Evolutionary conservation across 2,329 filamentous ascomycete species (phyloP).

Genomic region (Aspergillus pseudoterreus): DNA sequence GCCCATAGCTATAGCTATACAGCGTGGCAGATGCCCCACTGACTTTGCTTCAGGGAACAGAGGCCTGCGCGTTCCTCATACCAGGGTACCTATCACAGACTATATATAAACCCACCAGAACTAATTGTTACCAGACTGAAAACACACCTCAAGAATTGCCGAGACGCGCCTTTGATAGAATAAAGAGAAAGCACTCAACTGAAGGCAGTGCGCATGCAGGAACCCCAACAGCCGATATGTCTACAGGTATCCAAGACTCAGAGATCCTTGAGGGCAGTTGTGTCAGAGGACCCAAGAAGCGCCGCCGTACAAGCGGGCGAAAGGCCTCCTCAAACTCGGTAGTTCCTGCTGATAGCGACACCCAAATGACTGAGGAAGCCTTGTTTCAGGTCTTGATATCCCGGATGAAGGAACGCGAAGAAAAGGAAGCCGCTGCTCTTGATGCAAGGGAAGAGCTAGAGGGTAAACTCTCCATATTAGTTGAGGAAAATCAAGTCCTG

Average conservation of each 20-base stretch:
- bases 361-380: constrained; percentile 29
- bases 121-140: neutral
- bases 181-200: neutral
- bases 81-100: no score
- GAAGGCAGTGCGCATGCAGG: neutral
- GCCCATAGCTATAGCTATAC: no score
- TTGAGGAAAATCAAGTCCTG: constrained; percentile 27
- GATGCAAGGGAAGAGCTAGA: constrained; percentile 25
- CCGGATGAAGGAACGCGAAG: constrained; percentile 32
- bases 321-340: neutral
- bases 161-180: neutral
- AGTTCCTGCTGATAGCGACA: neutral
- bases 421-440: constrained; percentile 23
- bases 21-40: no score
- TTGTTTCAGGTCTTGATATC: constrained; percentile 34
- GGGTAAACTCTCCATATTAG: constrained; percentile 18
- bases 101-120: no score
- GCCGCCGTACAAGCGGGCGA: constrained; percentile 9
- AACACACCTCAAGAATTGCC: neutral
- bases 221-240: neutral
- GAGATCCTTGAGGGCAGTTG: constrained; percentile 2
- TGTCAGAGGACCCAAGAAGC: constrained; percentile 13
- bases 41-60: no score
- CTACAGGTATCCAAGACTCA: neutral
- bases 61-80: no score